These are phyloP conservation scores for Phoma sp. DNA, from an alignment of 2,329 filamentous ascomycete species.

Conservation along the genomic window DNA sequence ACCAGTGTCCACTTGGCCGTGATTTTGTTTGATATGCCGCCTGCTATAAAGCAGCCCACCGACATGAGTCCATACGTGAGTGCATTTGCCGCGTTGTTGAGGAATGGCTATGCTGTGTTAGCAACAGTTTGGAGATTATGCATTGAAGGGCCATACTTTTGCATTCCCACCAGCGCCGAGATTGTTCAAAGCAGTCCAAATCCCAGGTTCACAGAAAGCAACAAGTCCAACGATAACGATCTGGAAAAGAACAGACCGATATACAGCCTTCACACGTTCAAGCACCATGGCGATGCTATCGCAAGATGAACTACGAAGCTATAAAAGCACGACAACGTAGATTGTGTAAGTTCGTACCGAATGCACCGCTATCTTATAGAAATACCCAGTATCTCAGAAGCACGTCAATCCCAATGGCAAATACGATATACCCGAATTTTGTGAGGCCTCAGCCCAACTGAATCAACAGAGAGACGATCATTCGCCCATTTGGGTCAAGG, in stretches of 20 bases:
- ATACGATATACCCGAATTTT: slow-evolving; percentile 2
- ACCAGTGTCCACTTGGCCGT: slow-evolving; percentile 4
- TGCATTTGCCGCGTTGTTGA: slow-evolving; percentile 3
- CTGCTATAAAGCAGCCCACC: slow-evolving; percentile 5
- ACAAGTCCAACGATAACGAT: slow-evolving; percentile 6
- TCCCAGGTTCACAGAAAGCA: slow-evolving; percentile 3
- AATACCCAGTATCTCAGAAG: too few species aligned
- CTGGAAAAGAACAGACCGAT: slow-evolving; percentile 6
- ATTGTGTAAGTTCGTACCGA: too few species aligned
- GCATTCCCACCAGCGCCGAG: slow-evolving; percentile 6
- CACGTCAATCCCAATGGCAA: slow-evolving; percentile 1
- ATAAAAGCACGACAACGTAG: too few species aligned
- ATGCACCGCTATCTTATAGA: too few species aligned
- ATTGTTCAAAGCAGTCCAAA: slow-evolving; percentile 8
- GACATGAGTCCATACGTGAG: slow-evolving; percentile 8
- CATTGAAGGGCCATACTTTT: not conserved
- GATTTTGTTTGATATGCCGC: slow-evolving; percentile 6
- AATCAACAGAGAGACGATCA: not conserved
- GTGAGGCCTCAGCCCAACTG: not conserved
- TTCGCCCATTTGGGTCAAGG: not conserved
- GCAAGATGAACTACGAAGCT: too few species aligned
- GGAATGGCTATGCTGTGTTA: not conserved
- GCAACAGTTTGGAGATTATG: not conserved
- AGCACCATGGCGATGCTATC: not conserved
- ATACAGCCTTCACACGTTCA: not conserved